phyloP scores from a whole-genome alignment of 768 basidiomycete species.

The Boletus sp. region DNA sequence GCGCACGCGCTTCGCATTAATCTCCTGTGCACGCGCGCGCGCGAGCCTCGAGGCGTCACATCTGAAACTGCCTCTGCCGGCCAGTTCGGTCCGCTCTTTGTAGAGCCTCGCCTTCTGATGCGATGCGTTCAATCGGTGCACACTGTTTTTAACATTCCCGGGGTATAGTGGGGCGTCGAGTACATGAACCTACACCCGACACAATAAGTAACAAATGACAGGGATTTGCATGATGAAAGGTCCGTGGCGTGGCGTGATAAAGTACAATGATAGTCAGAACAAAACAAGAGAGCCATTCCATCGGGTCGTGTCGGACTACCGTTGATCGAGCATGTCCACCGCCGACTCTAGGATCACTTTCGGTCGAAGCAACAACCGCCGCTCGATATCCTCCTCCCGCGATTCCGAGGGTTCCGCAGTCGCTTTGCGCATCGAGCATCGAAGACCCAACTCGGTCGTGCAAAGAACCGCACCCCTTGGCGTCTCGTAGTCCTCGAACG shows the following conservation, averaged over 20 bases:
- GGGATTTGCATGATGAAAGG: conserved; percentile 6
- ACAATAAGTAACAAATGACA: conserved; percentile 7
- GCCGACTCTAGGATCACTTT: conserved; percentile 79
- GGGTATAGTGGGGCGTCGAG: too few species aligned
- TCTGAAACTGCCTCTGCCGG: too few species aligned
- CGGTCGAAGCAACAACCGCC: conserved; percentile 62
- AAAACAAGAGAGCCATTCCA: background rate
- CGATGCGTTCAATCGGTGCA: too few species aligned
- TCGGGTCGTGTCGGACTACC: conserved; percentile 8
- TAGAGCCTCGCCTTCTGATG: too few species aligned
- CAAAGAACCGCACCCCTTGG: conserved; percentile 56
- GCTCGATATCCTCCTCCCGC: conserved; percentile 49
- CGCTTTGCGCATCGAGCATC: conserved; percentile 54
- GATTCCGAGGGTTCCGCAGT: conserved; percentile 21
- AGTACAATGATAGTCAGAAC: conserved; percentile 17
- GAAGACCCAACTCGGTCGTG: conserved; percentile 70
- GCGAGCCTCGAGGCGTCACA: too few species aligned
- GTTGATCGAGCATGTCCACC: conserved; percentile 45
- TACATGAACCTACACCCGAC: too few species aligned
- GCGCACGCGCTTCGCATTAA: background rate
- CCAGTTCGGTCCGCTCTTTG: too few species aligned
- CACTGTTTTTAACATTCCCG: too few species aligned
- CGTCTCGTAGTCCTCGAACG: conserved; percentile 58
- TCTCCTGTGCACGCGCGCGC: too few species aligned
- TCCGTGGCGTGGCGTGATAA: conserved; percentile 12